phyloP scores from a whole-genome alignment of 352 stramenopile genomes.

The Pythium chondricola region DNA sequence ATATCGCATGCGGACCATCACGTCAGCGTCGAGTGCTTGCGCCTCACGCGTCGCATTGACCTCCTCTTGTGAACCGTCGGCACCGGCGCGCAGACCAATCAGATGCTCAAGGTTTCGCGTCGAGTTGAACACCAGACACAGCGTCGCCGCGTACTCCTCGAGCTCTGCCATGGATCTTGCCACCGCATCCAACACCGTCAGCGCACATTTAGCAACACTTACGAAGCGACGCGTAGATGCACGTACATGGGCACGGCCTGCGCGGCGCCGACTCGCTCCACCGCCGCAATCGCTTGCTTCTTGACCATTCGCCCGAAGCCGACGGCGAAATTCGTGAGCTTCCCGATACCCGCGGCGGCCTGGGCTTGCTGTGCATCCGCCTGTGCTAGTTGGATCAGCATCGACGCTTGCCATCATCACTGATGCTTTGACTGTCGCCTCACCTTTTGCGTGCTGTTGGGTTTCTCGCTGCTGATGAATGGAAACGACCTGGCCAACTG shows the following conservation, averaged over 20 bases:
- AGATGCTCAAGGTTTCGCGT: conserved; percentile 63
- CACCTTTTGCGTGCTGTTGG: too few relatives aligned
- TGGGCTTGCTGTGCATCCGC: too few relatives aligned
- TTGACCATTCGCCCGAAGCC: conserved; percentile 82
- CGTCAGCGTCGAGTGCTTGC: conserved; percentile 22
- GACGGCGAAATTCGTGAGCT: conserved; percentile 74
- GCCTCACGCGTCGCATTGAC: conserved; percentile 22
- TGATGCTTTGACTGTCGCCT: too few relatives aligned
- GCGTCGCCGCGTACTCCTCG: conserved; percentile 62
- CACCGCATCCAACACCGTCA: neutral
- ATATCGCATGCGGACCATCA: conserved; percentile 40
- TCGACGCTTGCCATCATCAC: too few relatives aligned
- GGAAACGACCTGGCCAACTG: conserved; percentile 56
- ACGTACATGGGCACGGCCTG: conserved; percentile 48
- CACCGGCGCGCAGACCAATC: conserved; percentile 40
- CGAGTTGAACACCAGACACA: conserved; percentile 71
- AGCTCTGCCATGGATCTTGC: conserved; percentile 35
- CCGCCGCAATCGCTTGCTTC: conserved; percentile 76
- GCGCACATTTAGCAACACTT: neutral
- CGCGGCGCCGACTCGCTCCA: conserved; percentile 65
- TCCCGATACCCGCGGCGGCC: conserved; percentile 43
- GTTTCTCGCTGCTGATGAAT: conserved; percentile 34
- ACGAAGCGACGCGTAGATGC: too few relatives aligned
- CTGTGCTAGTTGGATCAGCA: too few relatives aligned
- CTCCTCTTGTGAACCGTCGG: conserved; percentile 46